These are phyloP conservation scores for Coemansia sp. DNA, from an alignment of 192 early-diverging fungal genomes.

Conservation along the genomic window DNA sequence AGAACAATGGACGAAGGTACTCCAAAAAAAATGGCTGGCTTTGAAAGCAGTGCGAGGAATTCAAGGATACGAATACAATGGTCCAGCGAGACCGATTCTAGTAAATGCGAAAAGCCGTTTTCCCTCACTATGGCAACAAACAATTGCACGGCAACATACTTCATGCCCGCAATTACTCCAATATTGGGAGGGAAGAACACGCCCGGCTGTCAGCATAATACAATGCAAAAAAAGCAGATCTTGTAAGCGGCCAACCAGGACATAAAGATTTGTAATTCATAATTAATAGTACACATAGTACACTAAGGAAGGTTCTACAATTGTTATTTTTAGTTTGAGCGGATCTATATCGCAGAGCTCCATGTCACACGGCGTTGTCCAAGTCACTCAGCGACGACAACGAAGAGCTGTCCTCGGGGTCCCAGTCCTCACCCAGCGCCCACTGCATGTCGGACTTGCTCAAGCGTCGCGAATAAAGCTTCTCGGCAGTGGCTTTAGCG, in stretches of 20 bases:
- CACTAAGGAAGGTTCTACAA: slow-evolving; percentile 11
- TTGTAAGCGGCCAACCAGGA: background rate
- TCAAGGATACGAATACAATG: background rate
- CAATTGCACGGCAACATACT: background rate
- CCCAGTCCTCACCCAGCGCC: slow-evolving; percentile 55
- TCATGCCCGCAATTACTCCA: background rate
- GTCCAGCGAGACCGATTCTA: background rate
- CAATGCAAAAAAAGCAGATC: no score
- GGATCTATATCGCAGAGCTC: background rate
- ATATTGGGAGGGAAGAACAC: background rate
- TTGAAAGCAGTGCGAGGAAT: background rate
- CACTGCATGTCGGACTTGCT: slow-evolving; percentile 54
- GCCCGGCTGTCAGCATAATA: background rate
- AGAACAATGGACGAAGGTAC: no score
- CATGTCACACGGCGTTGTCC: slow-evolving; percentile 6
- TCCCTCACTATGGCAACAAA: background rate
- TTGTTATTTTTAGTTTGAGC: slow-evolving; percentile 9
- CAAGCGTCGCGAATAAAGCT: slow-evolving; percentile 46
- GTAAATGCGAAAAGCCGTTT: background rate
- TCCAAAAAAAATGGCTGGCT: no score
- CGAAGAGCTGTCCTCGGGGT: slow-evolving; percentile 47
- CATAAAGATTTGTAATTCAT: background rate
- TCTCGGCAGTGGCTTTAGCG: slow-evolving; percentile 35
- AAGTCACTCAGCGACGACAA: slow-evolving; percentile 41
- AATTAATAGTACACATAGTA: slow-evolving; percentile 1